phyloP scores from a whole-genome alignment of 129 eudicot species.

The Ambrosia artemisiifolia region DNA sequence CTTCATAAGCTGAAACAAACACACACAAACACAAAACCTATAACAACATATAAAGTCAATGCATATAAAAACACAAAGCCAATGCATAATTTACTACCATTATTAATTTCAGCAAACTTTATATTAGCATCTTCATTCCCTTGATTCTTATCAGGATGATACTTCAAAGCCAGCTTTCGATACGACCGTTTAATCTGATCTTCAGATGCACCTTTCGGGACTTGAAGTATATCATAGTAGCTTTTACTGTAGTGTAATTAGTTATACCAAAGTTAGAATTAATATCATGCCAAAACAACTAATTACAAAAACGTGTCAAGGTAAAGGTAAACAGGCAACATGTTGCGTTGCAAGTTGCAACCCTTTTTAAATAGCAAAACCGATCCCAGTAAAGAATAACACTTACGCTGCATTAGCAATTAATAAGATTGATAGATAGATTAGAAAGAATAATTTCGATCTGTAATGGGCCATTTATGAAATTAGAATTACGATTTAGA shows the following conservation, averaged over 20 bases:
- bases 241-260: constrained; percentile 59
- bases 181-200: constrained; percentile 92
- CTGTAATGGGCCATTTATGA: constrained; percentile 56
- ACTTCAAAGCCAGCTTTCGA: constrained; percentile 85
- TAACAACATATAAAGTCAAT: neutral
- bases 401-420: constrained; percentile 76
- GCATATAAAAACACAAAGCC: neutral
- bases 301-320: too few relatives aligned
- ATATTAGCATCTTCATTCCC: constrained; percentile 95
- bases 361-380: too few relatives aligned
- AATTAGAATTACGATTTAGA: neutral
- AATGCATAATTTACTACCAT: constrained; percentile 42
- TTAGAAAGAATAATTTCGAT: constrained; percentile 46
- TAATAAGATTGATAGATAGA: constrained; percentile 46
- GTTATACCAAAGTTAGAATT: neutral
- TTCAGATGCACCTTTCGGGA: constrained; percentile 82
- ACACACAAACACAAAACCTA: neutral
- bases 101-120: constrained; percentile 88
- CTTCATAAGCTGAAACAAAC: constrained; percentile 73
- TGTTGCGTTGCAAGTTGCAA: too few relatives aligned
- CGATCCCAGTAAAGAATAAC: neutral
- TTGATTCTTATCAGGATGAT: constrained; percentile 95
- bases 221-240: constrained; percentile 86
- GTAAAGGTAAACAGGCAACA: too few relatives aligned
- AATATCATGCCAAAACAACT: too few relatives aligned